Conservation (phyloP, 495 filamentous ascomycete species). For the Aspergillus conjunctus region DNA sequence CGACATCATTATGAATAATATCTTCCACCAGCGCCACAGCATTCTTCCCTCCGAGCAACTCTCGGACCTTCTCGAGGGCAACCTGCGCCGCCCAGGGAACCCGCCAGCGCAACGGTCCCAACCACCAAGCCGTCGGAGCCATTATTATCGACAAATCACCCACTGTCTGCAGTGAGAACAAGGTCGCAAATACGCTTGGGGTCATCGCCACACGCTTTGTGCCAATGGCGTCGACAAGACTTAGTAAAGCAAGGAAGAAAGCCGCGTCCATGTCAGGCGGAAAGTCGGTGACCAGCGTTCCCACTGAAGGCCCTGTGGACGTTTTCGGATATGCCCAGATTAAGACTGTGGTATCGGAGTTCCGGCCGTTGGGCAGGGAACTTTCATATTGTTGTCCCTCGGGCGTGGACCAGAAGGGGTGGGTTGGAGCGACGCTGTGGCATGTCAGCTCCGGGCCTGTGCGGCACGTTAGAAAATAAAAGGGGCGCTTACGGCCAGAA, state of each 20-base stretch:
- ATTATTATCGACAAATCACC: too few species aligned
- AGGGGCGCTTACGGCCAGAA: slow-evolving; percentile 19
- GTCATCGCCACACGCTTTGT: too few species aligned
- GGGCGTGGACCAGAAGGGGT: slow-evolving; percentile 16
- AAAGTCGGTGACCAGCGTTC: slow-evolving; percentile 13
- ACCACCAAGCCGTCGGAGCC: too few species aligned
- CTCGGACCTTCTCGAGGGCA: too few species aligned
- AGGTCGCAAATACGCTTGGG: too few species aligned
- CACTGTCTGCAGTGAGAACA: too few species aligned
- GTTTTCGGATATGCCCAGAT: slow-evolving; percentile 18
- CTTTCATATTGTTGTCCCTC: slow-evolving; percentile 11
- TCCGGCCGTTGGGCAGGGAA: slow-evolving; percentile 8
- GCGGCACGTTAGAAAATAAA: neutral
- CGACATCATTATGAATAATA: too few species aligned
- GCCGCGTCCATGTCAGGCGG: slow-evolving; percentile 18
- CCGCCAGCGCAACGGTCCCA: too few species aligned
- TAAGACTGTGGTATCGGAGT: slow-evolving; percentile 9
- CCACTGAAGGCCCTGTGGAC: neutral
- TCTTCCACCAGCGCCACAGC: too few species aligned
- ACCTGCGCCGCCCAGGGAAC: too few species aligned
- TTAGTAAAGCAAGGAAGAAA: slow-evolving; percentile 14
- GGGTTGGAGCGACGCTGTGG: slow-evolving; percentile 9
- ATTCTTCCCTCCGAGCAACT: too few species aligned
- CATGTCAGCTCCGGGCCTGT: neutral
- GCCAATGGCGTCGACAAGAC: slow-evolving; percentile 13